Conservation (phyloP, 495 filamentous ascomycete species). For the Rostrohypoxylon terebratum region DNA sequence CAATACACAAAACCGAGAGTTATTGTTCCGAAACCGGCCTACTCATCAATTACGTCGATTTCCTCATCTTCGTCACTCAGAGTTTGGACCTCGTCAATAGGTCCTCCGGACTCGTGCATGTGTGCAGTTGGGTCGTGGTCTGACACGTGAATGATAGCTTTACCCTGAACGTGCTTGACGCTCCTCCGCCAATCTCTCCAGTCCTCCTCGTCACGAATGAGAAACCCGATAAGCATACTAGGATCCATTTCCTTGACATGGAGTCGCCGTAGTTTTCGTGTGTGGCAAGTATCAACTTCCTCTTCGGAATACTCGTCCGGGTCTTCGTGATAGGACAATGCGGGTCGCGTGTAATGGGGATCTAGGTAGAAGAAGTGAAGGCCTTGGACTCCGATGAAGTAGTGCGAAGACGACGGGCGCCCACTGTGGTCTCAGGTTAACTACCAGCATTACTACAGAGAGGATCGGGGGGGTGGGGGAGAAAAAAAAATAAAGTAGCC, state of each 20-base stretch:
- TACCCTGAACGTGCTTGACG: slow-evolving; percentile 76
- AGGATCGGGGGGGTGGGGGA: background rate
- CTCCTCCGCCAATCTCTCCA: slow-evolving; percentile 83
- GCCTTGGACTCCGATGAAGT: slow-evolving; percentile 96
- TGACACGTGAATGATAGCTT: slow-evolving; percentile 84
- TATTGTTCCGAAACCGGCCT: slow-evolving; percentile 47
- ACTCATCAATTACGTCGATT: slow-evolving; percentile 50
- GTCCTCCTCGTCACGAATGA: slow-evolving; percentile 84
- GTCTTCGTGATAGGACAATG: slow-evolving; percentile 67
- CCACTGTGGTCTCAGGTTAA: slow-evolving; percentile 67
- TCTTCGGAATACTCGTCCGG: slow-evolving; percentile 69
- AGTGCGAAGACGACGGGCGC: slow-evolving; percentile 93
- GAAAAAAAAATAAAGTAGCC: slow-evolving; percentile 43
- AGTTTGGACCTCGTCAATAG: slow-evolving; percentile 90
- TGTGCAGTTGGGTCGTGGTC: slow-evolving; percentile 69
- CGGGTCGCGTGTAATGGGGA: slow-evolving; percentile 82
- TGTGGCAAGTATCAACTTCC: slow-evolving; percentile 88
- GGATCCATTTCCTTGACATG: slow-evolving; percentile 95
- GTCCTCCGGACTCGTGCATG: slow-evolving; percentile 70
- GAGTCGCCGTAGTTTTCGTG: slow-evolving; percentile 81
- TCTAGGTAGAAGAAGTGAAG: slow-evolving; percentile 94
- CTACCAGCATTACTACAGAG: background rate
- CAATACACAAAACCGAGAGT: slow-evolving; percentile 33
- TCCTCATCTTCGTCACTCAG: slow-evolving; percentile 68
- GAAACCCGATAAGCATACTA: slow-evolving; percentile 97